Percentiles rank a stretch among this genome's conserved stretches.
These are phyloP conservation scores for Alternaria sp. DNA, from an alignment of 2,329 filamentous ascomycete genomes.

Conservation along the genomic window DNA sequence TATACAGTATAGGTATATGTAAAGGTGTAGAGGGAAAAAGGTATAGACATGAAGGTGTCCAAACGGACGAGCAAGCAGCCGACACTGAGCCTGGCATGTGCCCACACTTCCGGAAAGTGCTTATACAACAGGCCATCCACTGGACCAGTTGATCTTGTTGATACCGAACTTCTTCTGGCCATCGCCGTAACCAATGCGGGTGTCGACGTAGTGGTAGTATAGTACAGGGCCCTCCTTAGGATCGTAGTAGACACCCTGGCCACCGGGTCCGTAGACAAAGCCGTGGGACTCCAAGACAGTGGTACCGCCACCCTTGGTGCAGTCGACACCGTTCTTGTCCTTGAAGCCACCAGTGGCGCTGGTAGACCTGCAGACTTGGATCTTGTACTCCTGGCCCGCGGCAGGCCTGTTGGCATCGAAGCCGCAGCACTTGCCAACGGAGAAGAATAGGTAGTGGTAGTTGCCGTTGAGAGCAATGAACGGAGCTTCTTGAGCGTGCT, in stretches of 20 bases:
- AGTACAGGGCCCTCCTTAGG: conserved; percentile 59
- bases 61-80: background rate
- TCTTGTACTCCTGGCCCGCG: conserved; percentile 67
- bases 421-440: conserved; percentile 66
- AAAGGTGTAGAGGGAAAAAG: background rate
- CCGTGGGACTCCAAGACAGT: conserved; percentile 66
- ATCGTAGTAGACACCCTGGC: conserved; percentile 66
- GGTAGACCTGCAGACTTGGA: conserved; percentile 67
- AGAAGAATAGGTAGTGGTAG: conserved; percentile 71
- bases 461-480: conserved; percentile 62
- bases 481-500: conserved; percentile 62
- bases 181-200: conserved; percentile 59
- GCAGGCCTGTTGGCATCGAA: conserved; percentile 61
- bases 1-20: background rate
- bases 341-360: conserved; percentile 61
- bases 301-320: conserved; percentile 64
- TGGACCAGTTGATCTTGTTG: conserved; percentile 58
- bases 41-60: background rate
- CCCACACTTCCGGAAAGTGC: background rate
- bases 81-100: background rate
- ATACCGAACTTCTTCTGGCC: conserved; percentile 60
- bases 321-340: conserved; percentile 61
- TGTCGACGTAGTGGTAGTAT: conserved; percentile 69
- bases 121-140: conserved; percentile 57
- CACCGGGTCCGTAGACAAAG: conserved; percentile 69